phyloP scores from a whole-genome alignment of 1,139 yeast species.

The Debaryomyces fabryi region DNA sequence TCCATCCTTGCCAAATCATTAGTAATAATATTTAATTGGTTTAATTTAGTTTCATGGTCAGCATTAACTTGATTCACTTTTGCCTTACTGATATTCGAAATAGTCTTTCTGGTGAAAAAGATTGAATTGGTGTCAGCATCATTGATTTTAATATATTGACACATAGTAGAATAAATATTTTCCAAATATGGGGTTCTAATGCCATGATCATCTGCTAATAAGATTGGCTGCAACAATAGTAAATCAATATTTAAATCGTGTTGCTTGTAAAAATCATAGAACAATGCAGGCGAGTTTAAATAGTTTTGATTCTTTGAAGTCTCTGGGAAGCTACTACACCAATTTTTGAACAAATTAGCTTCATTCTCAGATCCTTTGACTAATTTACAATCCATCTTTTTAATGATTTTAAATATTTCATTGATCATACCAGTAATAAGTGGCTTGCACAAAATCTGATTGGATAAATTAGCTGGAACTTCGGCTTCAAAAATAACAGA shows the following conservation, averaged over 20 bases:
- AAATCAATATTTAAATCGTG: conserved; percentile 67
- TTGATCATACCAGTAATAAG: conserved; percentile 75
- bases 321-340: conserved; percentile 51
- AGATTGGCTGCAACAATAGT: conserved; percentile 78
- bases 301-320: conserved; percentile 29
- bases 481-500: conserved; percentile 73
- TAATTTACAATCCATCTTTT: conserved; percentile 75
- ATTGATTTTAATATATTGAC: conserved; percentile 64
- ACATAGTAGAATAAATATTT: conserved; percentile 77
- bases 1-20: conserved; percentile 25
- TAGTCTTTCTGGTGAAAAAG: conserved; percentile 34
- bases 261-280: conserved; percentile 61
- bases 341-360: conserved; percentile 54
- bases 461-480: conserved; percentile 56
- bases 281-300: conserved; percentile 53
- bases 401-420: conserved; percentile 73
- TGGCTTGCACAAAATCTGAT: conserved; percentile 82
- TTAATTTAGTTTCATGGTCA: conserved; percentile 17
- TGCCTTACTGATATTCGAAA: conserved; percentile 8
- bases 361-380: conserved; percentile 70
- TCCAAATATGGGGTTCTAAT: conserved; percentile 90
- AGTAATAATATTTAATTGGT: conserved; percentile 22
- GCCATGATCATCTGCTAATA: conserved; percentile 82
- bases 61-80: conserved; percentile 10
- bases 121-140: conserved; percentile 26